Evolutionary conservation across 768 basidiomycete genomes (phyloP), one percentile per base, ranked within the genome.

Genomic region (Trichaptum fuscoviolaceum): DNA sequence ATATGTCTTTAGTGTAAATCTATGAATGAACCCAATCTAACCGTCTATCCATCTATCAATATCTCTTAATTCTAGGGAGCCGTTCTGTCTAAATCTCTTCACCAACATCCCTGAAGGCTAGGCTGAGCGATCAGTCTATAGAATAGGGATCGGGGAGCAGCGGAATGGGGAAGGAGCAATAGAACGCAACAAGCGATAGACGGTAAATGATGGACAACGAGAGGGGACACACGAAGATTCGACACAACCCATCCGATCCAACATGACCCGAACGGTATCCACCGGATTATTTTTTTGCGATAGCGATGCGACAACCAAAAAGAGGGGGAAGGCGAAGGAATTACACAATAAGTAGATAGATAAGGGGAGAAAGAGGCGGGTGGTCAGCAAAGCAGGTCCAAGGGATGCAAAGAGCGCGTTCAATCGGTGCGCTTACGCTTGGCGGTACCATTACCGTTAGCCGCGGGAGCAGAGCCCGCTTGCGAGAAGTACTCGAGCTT

Each of bases 401-500:
- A 52, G 42, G 42, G 42, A 12, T 52, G 42, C 42, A 52, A 52
- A 52, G 42, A 65, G 57, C 20, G 60, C 30, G 35, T 61, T 68
- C 64, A 68, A 57, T 66, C 60, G 63, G 67, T 68, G 64, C 67
- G 67, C 35, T 35, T 64, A 58, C 67, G 67, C 67, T 68, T 68
- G 61, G 63, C 64, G 62, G 67, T 59, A 27, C 42, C 42, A 52
- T 52, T 52, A 12, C 42, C 42, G 42, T 52, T 52, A 12, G 42
- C 20, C 42, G 42, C 42, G 67, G 57, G 58, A 20, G 74, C 73
- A 17, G 71, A 75, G 20, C 68, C 70, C 24, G 75, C 73, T 4
- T 71, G 64, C 27, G 76, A 66, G 72, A 95, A 95, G 76, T 93
- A 95, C 69, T 93, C 91, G 57, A 91, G 79, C 67, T 89, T 87